Evolutionary conservation across 2,329 filamentous ascomycete genomes (phyloP).

Genomic region (Colletotrichum sp.): DNA sequence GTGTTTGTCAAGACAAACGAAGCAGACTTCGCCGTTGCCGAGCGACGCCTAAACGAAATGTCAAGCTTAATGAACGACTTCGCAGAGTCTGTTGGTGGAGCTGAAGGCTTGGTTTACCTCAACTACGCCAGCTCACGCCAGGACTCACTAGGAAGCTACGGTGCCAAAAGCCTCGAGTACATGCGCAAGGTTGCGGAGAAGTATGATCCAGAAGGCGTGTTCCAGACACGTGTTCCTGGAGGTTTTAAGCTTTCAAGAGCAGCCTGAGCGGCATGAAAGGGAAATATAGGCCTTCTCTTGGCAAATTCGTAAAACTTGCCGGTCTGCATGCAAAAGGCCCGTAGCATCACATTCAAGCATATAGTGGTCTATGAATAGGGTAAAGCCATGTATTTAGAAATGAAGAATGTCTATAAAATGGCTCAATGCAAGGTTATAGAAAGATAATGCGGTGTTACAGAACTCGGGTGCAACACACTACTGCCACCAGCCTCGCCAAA

Average conservation of each 20-base stretch:
- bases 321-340: too few relatives aligned
- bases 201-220: constrained; percentile 32
- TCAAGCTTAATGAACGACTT: constrained; percentile 22
- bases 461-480: too few relatives aligned
- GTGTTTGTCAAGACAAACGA: background rate
- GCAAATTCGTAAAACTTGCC: too few relatives aligned
- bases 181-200: constrained; percentile 28
- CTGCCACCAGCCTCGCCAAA: too few relatives aligned
- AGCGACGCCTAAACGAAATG: constrained; percentile 19
- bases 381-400: too few relatives aligned
- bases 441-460: too few relatives aligned
- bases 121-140: constrained; percentile 35
- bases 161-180: constrained; percentile 26
- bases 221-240: constrained; percentile 33
- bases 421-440: too few relatives aligned
- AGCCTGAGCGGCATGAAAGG: background rate
- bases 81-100: constrained; percentile 23
- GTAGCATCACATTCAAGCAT: too few relatives aligned
- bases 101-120: constrained; percentile 33
- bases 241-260: constrained; percentile 31
- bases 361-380: too few relatives aligned
- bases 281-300: background rate
- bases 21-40: constrained; percentile 11
- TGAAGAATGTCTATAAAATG: too few relatives aligned
- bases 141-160: constrained; percentile 32